phyloP scores from a whole-genome alignment of 768 basidiomycete species.

The Boletus rufocinnamomeus region DNA sequence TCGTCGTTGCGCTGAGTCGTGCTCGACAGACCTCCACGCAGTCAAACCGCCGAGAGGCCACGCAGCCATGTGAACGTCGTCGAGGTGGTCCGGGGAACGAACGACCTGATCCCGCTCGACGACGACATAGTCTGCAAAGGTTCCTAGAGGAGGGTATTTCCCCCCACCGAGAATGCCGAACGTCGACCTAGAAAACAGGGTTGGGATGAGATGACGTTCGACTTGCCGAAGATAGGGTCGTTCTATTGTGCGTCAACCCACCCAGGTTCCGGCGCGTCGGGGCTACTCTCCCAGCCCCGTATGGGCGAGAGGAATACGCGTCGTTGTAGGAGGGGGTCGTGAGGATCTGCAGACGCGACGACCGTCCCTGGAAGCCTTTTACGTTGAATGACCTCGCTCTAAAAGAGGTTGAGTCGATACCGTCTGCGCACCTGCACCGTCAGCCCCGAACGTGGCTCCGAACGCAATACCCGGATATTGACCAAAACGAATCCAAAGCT shows the following conservation, averaged over 20 bases:
- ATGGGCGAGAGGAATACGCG: conserved; percentile 77
- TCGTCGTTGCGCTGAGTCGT: not conserved
- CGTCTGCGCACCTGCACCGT: conserved; percentile 63
- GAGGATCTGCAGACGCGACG: conserved; percentile 51
- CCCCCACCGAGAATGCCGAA: conserved; percentile 71
- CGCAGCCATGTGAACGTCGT: conserved; percentile 68
- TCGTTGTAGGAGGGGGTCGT: conserved; percentile 58
- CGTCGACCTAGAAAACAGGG: conserved; percentile 32
- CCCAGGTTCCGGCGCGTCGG: conserved; percentile 66
- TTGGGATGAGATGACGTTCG: not conserved
- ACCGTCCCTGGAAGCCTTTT: conserved; percentile 53
- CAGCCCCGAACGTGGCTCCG: conserved; percentile 66
- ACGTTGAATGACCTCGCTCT: not conserved
- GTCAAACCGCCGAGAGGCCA: conserved; percentile 81
- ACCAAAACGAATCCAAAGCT: conserved; percentile 78
- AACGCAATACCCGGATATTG: conserved; percentile 63
- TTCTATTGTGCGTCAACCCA: conserved; percentile 32
- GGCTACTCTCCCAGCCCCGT: conserved; percentile 72
- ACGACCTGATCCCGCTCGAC: conserved; percentile 73
- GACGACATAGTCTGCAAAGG: conserved; percentile 74
- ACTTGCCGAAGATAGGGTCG: not conserved
- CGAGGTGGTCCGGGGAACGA: conserved; percentile 63
- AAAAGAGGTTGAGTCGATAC: not conserved
- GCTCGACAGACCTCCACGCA: conserved; percentile 69
- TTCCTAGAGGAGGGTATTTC: conserved; percentile 56